These are phyloP conservation scores for Hamamelis virginiana DNA, from an alignment of 164 flowering plant genomes.

Conservation along the genomic window DNA sequence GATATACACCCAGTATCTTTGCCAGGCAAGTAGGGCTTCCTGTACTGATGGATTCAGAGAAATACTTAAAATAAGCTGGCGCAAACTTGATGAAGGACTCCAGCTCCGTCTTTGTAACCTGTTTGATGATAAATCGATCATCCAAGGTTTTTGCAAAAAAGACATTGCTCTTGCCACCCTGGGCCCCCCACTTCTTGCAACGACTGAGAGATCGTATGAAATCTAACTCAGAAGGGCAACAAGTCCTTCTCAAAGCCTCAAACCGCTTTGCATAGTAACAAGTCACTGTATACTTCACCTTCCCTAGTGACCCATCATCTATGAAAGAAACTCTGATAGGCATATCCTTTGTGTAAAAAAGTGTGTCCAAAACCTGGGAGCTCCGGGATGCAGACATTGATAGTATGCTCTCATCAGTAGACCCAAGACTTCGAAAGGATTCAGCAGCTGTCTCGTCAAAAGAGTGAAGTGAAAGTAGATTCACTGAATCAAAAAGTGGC, in stretches of 20 bases:
- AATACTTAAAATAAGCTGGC: conserved; percentile 83
- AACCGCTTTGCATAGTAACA: conserved; percentile 84
- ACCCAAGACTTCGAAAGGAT: conserved; percentile 53
- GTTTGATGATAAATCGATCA: conserved; percentile 90
- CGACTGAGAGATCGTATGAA: conserved; percentile 85
- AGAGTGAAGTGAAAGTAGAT: conserved; percentile 38
- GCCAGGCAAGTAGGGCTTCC: conserved; percentile 94
- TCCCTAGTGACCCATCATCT: conserved; percentile 70
- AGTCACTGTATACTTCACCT: conserved; percentile 83
- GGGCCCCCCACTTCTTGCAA: conserved; percentile 99
- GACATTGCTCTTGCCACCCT: conserved; percentile 98
- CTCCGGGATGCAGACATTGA: conserved; percentile 62
- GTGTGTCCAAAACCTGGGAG: conserved; percentile 58
- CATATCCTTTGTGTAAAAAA: conserved; percentile 58
- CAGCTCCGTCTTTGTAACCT: conserved; percentile 92
- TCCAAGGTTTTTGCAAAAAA: conserved; percentile 97
- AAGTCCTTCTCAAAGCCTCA: conserved; percentile 79
- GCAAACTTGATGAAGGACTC: conserved; percentile 94
- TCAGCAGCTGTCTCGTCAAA: conserved; percentile 53
- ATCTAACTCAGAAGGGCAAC: conserved; percentile 88
- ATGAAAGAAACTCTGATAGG: conserved; percentile 70
- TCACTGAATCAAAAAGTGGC: conserved; percentile 38
- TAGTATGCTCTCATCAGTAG: conserved; percentile 59
- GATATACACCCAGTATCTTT: conserved; percentile 90
- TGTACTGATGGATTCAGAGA: conserved; percentile 71